phyloP scores from a whole-genome alignment of 352 stramenopile genomes.

The Globisporangium spiculum region DNA sequence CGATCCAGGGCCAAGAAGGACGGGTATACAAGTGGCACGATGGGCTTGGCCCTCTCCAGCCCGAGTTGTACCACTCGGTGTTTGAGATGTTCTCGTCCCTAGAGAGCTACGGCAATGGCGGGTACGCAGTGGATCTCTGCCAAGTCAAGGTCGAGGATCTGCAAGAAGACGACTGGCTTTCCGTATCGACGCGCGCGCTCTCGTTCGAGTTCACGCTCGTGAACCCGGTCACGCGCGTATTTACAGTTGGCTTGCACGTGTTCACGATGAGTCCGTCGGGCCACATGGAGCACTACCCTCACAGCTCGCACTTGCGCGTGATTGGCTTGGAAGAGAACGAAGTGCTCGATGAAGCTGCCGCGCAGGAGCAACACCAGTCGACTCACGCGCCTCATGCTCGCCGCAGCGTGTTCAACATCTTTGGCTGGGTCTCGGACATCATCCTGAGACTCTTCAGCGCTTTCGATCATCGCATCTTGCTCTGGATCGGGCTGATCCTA shows the following conservation, averaged over 20 bases:
- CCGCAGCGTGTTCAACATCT: not conserved
- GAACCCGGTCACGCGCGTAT: conserved; percentile 87
- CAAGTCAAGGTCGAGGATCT: conserved; percentile 56
- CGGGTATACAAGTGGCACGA: conserved; percentile 70
- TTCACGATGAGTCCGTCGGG: conserved; percentile 79
- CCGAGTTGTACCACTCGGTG: conserved; percentile 54
- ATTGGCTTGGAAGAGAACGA: conserved; percentile 69
- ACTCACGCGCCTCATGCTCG: not conserved
- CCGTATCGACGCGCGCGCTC: conserved; percentile 73
- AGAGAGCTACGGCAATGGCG: conserved; percentile 59
- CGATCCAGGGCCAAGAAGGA: conserved; percentile 39
- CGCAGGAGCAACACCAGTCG: not conserved
- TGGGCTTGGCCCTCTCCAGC: conserved; percentile 49
- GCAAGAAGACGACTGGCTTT: conserved; percentile 70
- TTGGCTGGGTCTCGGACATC: not conserved
- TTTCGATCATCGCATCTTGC: conserved; percentile 57
- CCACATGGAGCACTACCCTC: conserved; percentile 76
- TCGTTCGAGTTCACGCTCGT: conserved; percentile 86
- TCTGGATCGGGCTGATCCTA: conserved; percentile 63
- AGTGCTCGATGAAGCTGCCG: conserved; percentile 15
- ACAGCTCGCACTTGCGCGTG: conserved; percentile 80
- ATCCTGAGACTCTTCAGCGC: conserved; percentile 24
- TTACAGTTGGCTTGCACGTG: conserved; percentile 84
- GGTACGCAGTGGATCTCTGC: conserved; percentile 77
- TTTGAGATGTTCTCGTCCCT: conserved; percentile 43